These are phyloP conservation scores for Aspergillus bertholletiae DNA, from an alignment of 495 filamentous ascomycete species.

Conservation along the genomic window DNA sequence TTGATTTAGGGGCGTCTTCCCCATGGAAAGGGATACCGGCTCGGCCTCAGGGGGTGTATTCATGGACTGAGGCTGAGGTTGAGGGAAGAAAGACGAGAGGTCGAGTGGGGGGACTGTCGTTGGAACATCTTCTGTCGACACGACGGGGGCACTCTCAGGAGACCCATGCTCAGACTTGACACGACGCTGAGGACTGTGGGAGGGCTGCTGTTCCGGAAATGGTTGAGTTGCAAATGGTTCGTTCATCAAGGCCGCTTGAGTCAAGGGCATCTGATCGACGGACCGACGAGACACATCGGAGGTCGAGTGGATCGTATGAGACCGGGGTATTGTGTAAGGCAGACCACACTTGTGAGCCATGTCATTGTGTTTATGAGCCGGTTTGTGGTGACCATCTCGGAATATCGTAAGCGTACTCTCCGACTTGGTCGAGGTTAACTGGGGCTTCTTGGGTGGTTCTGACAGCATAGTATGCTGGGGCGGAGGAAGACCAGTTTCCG, in stretches of 20 bases:
- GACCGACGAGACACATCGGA: slow-evolving; percentile 59
- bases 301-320: slow-evolving; percentile 64
- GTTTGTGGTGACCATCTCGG: slow-evolving; percentile 91
- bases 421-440: slow-evolving; percentile 79
- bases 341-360: slow-evolving; percentile 76
- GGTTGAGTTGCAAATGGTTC: slow-evolving; percentile 34
- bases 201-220: slow-evolving; percentile 27
- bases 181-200: slow-evolving; percentile 49
- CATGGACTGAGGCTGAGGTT: slow-evolving; percentile 34
- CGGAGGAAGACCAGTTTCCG: slow-evolving; percentile 51
- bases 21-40: slow-evolving; percentile 25
- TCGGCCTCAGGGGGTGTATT: slow-evolving; percentile 30
- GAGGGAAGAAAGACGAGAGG: slow-evolving; percentile 55
- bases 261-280: slow-evolving; percentile 62
- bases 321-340: slow-evolving; percentile 77
- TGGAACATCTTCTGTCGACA: slow-evolving; percentile 56
- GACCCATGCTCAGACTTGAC: slow-evolving; percentile 71
- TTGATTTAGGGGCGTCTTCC: slow-evolving; percentile 33
- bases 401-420: slow-evolving; percentile 81
- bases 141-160: slow-evolving; percentile 53
- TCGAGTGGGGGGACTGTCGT: slow-evolving; percentile 65
- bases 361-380: slow-evolving; percentile 83
- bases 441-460: slow-evolving; percentile 58
- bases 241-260: slow-evolving; percentile 38
- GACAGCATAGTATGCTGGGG: slow-evolving; percentile 38